Percentiles rank a stretch among this genome's conserved stretches.
Evolutionary conservation across 305 asterid genomes (phyloP).

Genomic region (Andrographis paniculata): DNA sequence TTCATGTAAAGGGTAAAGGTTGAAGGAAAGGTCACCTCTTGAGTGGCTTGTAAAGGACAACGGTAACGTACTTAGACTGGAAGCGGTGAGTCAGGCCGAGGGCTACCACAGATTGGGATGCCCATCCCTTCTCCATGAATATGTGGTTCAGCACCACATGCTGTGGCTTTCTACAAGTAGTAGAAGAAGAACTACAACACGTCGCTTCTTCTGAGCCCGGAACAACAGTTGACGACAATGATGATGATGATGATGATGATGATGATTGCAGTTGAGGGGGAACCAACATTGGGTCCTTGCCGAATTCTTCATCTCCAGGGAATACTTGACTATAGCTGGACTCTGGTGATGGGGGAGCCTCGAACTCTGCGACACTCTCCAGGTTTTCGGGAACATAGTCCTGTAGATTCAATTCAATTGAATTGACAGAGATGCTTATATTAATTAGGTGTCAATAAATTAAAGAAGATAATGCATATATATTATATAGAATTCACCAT

Average conservation of each 20-base stretch:
- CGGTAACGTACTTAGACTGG: constrained; percentile 78
- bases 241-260: no score
- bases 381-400: constrained; percentile 70
- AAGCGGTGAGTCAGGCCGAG: constrained; percentile 80
- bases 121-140: constrained; percentile 64
- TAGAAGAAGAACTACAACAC: no score
- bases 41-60: constrained; percentile 81
- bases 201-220: constrained; percentile 34
- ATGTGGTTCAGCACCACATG: constrained; percentile 91
- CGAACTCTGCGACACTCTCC: constrained; percentile 67
- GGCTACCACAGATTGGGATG: constrained; percentile 65
- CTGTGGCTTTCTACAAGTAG: constrained; percentile 42
- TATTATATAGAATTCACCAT: no score
- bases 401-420: constrained; percentile 31
- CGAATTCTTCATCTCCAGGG: constrained; percentile 66
- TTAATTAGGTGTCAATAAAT: no score
- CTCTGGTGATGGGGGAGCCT: constrained; percentile 83
- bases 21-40: constrained; percentile 33
- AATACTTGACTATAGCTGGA: constrained; percentile 60
- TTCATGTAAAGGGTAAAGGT: constrained; percentile 14
- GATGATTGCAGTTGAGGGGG: constrained; percentile 75
- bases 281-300: constrained; percentile 60
- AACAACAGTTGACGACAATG: no score
- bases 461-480: no score
- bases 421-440: no score